Conservation (phyloP, 805 yeast species). For the Ogataea ramenticola region DNA sequence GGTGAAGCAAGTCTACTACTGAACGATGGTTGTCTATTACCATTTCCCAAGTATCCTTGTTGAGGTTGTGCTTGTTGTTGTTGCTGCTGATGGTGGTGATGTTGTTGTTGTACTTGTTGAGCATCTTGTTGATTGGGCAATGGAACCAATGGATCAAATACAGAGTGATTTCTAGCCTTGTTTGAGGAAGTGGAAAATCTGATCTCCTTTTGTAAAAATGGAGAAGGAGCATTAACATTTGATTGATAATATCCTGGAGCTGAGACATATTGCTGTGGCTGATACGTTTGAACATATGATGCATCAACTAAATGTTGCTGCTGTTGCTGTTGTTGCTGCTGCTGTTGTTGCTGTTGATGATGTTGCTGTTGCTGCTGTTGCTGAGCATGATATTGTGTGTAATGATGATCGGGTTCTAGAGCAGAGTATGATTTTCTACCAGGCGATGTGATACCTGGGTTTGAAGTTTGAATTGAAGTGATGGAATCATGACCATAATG, state of each 20-base stretch:
- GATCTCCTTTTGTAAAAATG: slow-evolving; percentile 24
- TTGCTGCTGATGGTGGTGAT: background rate
- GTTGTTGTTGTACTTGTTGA: background rate
- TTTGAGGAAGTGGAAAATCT: slow-evolving; percentile 22
- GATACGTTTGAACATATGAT: slow-evolving; percentile 2
- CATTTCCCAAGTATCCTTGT: too few relatives aligned
- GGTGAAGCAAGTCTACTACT: background rate
- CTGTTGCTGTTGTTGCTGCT: slow-evolving; percentile 3
- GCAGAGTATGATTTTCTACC: slow-evolving; percentile 2
- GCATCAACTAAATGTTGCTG: slow-evolving; percentile 2
- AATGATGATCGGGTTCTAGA: slow-evolving; percentile 1
- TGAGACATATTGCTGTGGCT: slow-evolving; percentile 24
- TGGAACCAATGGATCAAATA: slow-evolving; percentile 28
- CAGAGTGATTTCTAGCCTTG: slow-evolving; percentile 32
- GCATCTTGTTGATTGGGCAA: slow-evolving; percentile 4
- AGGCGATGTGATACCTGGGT: slow-evolving; percentile 3
- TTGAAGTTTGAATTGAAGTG: slow-evolving; percentile 4
- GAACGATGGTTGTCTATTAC: background rate
- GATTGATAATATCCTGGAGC: slow-evolving; percentile 25
- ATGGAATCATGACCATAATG: slow-evolving; percentile 3
- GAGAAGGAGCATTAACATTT: slow-evolving; percentile 9
- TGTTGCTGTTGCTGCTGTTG: slow-evolving; percentile 3
- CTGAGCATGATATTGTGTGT: slow-evolving; percentile 2
- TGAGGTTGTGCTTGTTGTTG: background rate
- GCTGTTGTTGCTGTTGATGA: slow-evolving; percentile 9